Conservation (phyloP, 345 rosid species). For the Erodium maritimum region DNA sequence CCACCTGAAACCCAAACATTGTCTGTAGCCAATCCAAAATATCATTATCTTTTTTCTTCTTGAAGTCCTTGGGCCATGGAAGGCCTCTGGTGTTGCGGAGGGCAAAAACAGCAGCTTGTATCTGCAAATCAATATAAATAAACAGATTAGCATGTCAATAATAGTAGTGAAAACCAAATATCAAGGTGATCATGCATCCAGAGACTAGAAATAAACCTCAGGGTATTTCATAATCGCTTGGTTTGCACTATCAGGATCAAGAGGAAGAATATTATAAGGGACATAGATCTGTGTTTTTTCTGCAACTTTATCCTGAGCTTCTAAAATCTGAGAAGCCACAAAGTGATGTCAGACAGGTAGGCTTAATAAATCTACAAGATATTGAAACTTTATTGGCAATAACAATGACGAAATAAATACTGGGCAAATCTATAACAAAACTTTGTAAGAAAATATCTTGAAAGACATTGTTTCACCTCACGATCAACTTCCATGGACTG, state of each 20-base stretch:
- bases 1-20: slow-evolving; percentile 99
- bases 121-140: slow-evolving; percentile 24
- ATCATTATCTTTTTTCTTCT: slow-evolving; percentile 77
- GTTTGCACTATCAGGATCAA: slow-evolving; percentile 96
- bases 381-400: background rate
- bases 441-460: background rate
- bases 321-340: slow-evolving; percentile 58
- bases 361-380: background rate
- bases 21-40: slow-evolving; percentile 97
- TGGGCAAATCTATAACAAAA: too few species aligned
- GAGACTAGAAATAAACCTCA: slow-evolving; percentile 39
- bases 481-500: slow-evolving; percentile 93
- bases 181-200: background rate
- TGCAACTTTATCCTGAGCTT: slow-evolving; percentile 85
- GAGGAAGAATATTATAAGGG: slow-evolving; percentile 92
- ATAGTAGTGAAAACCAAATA: background rate
- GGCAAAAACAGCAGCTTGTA: slow-evolving; percentile 86
- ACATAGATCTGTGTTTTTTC: slow-evolving; percentile 88
- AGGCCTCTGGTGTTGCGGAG: slow-evolving; percentile 99
- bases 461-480: slow-evolving; percentile 43
- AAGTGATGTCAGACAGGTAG: background rate
- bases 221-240: slow-evolving; percentile 97
- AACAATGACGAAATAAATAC: background rate
- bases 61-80: slow-evolving; percentile 87
- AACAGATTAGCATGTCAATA: too few species aligned